Evolutionary conservation across 345 rosid genomes (phyloP).

Genomic region (Trapa incisa): DNA sequence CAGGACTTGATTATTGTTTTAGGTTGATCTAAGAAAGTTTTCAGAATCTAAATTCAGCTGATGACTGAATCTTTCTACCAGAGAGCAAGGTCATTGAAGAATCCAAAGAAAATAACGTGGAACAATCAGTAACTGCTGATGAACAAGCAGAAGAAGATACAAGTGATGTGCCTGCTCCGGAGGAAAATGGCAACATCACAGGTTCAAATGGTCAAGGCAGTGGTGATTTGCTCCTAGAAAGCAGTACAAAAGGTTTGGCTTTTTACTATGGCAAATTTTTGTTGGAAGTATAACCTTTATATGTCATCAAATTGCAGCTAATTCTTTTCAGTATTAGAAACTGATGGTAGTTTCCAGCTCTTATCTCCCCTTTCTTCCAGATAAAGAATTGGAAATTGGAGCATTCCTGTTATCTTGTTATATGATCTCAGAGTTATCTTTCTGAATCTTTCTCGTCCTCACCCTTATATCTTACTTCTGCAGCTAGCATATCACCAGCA

Average conservation of each 20-base stretch:
- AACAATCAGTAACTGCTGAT: constrained; percentile 27
- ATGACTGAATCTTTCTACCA: constrained; percentile 19
- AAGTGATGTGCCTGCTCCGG: constrained; percentile 9
- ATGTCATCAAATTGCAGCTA: background rate
- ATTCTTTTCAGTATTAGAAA: background rate
- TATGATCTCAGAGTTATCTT: background rate
- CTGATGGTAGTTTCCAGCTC: background rate
- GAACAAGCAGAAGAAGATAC: constrained; percentile 18
- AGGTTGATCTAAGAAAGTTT: background rate
- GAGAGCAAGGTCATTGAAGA: constrained; percentile 29
- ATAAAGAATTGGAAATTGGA: background rate
- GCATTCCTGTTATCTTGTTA: constrained; percentile 1
- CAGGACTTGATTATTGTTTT: background rate
- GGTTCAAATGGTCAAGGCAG: constrained; percentile 22
- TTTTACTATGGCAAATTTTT: background rate
- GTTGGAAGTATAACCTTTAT: background rate
- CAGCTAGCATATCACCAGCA: constrained; percentile 60
- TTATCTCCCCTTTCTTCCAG: background rate
- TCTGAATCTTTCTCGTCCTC: background rate
- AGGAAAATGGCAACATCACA: constrained; percentile 18
- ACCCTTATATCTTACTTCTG: constrained; percentile 3
- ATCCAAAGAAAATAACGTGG: constrained; percentile 24
- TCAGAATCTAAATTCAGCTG: constrained; percentile 4
- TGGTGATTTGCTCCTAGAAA: constrained; percentile 15
- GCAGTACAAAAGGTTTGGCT: constrained; percentile 28